These are phyloP conservation scores for Gastrolobium villosum DNA, from an alignment of 306 rosid species.

Conservation along the genomic window DNA sequence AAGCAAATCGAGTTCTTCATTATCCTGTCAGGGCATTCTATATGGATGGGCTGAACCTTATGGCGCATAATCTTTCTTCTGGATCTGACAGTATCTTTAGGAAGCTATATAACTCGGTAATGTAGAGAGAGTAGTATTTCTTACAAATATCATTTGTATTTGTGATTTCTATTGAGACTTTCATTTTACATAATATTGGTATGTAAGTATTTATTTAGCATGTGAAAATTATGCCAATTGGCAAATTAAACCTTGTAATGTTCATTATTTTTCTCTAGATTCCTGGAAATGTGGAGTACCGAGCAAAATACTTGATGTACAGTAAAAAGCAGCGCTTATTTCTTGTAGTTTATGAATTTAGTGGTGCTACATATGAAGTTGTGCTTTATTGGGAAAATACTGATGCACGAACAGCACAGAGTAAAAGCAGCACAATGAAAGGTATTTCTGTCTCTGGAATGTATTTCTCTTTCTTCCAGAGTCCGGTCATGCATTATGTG, in stretches of 20 bases:
- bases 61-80: constrained; percentile 82
- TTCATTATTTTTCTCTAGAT: constrained; percentile 59
- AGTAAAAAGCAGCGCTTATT: constrained; percentile 82
- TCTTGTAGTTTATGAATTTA: constrained; percentile 87
- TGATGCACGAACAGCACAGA: constrained; percentile 63
- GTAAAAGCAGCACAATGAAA: constrained; percentile 80
- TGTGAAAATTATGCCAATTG: constrained; percentile 13
- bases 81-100: constrained; percentile 82
- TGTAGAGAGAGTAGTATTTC: constrained; percentile 40
- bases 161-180: constrained; percentile 37
- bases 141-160: constrained; percentile 37
- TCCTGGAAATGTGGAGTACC: constrained; percentile 90
- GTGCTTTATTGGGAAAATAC: constrained; percentile 85
- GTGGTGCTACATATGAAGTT: constrained; percentile 85
- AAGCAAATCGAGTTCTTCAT: constrained; percentile 94
- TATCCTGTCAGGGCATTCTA: constrained; percentile 90
- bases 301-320: constrained; percentile 75
- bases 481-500: constrained; percentile 27
- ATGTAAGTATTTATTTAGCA: constrained; percentile 19
- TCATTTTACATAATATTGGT: constrained; percentile 29
- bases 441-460: constrained; percentile 59
- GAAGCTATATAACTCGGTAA: constrained; percentile 89
- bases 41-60: constrained; percentile 84
- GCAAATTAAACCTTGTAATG: constrained; percentile 35
- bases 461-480: constrained; percentile 28